Percentiles rank a stretch among this genome's conserved stretches.
Conservation (phyloP, 1,284 basidiomycete genomes). For the Cutaneotrichosporon cyanovorans region DNA sequence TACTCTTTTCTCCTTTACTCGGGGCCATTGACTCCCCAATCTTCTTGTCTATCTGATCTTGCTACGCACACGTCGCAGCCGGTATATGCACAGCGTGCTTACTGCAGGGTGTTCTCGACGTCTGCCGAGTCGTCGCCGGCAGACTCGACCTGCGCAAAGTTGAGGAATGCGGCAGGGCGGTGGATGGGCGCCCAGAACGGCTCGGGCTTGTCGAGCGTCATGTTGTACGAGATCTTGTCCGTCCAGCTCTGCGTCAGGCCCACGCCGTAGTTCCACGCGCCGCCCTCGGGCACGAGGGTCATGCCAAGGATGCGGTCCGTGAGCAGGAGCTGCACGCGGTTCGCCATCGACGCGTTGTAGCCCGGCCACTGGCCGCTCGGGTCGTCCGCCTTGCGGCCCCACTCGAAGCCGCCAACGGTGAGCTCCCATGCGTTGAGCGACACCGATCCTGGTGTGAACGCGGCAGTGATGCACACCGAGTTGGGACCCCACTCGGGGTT, state of each 20-base stretch:
- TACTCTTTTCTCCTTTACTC: no score
- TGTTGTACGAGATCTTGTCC: slow-evolving; percentile 70
- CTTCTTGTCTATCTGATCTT: background rate
- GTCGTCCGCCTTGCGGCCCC: slow-evolving; percentile 90
- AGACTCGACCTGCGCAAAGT: slow-evolving; percentile 73
- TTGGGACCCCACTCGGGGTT: slow-evolving; percentile 92
- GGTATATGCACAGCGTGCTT: no score
- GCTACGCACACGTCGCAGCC: no score
- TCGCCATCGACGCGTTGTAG: slow-evolving; percentile 96
- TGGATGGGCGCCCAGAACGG: slow-evolving; percentile 96
- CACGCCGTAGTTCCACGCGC: slow-evolving; percentile 88
- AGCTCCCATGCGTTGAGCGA: slow-evolving; percentile 88
- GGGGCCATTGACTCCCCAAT: no score
- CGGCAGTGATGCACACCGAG: slow-evolving; percentile 85
- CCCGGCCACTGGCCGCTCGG: slow-evolving; percentile 78
- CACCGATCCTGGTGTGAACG: slow-evolving; percentile 96
- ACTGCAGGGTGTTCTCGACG: slow-evolving; percentile 58
- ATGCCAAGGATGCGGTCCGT: slow-evolving; percentile 89
- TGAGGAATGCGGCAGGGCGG: slow-evolving; percentile 78
- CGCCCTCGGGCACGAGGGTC: slow-evolving; percentile 83
- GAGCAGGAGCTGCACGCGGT: slow-evolving; percentile 86
- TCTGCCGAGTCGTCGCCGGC: slow-evolving; percentile 69
- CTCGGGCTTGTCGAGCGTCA: slow-evolving; percentile 83
- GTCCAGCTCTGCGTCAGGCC: slow-evolving; percentile 88
- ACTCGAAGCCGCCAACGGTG: slow-evolving; percentile 89